phyloP scores from a whole-genome alignment of 1,284 basidiomycete species.

The Laetiporus sulphureus region DNA sequence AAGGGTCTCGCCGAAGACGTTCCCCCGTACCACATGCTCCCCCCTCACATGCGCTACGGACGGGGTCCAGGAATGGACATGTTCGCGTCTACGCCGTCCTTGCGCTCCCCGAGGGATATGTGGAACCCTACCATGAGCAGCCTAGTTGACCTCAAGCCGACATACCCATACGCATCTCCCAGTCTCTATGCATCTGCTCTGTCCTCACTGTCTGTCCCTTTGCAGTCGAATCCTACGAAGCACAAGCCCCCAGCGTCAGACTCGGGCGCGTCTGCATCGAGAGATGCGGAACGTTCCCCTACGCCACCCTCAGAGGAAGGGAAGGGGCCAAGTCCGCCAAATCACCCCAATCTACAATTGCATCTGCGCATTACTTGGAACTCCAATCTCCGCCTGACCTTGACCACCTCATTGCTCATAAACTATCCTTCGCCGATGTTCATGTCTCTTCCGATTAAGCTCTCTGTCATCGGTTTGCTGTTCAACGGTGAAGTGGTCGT shows the following conservation, averaged over 20 bases:
- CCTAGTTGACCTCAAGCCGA: constrained; percentile 23
- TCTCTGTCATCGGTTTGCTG: constrained; percentile 83
- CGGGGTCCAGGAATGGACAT: constrained; percentile 44
- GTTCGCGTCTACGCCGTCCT: constrained; percentile 47
- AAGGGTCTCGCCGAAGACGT: constrained; percentile 45
- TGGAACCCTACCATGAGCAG: constrained; percentile 41
- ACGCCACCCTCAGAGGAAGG: constrained; percentile 5
- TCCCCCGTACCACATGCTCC: constrained; percentile 58
- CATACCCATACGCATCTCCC: constrained; percentile 24
- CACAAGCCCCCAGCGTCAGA: background rate
- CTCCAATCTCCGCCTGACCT: constrained; percentile 72
- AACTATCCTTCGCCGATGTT: constrained; percentile 94
- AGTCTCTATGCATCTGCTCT: constrained; percentile 26
- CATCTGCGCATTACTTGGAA: constrained; percentile 73
- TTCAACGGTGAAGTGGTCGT: constrained; percentile 85
- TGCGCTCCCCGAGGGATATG: constrained; percentile 39
- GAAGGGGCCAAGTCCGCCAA: constrained; percentile 22
- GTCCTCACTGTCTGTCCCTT: constrained; percentile 13
- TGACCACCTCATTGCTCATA: constrained; percentile 91
- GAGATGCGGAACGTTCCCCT: constrained; percentile 1
- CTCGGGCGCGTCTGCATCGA: constrained; percentile 2
- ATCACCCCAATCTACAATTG: constrained; percentile 66
- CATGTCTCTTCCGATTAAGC: constrained; percentile 92
- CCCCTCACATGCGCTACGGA: constrained; percentile 66
- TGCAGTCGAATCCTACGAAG: background rate